Evolutionary conservation across 495 filamentous ascomycete species (phyloP).

Genomic region (Lepraria neglecta): DNA sequence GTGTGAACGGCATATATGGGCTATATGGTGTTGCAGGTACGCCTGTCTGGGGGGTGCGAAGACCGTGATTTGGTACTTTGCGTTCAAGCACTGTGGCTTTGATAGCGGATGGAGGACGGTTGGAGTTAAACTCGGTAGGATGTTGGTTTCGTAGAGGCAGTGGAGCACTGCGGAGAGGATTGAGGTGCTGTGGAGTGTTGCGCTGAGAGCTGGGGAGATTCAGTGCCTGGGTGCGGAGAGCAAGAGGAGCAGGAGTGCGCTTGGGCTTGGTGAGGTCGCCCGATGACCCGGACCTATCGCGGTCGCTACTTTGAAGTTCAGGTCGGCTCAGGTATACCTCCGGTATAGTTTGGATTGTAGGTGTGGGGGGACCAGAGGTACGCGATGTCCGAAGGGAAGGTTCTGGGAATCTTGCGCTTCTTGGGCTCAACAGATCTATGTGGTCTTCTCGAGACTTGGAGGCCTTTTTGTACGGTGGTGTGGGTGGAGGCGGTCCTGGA

Average conservation of each 20-base stretch:
- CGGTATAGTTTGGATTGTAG: constrained; percentile 24
- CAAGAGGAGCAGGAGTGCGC: constrained; percentile 24
- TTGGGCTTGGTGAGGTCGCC: constrained; percentile 22
- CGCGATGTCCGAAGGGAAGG: constrained; percentile 23
- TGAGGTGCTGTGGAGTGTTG: constrained; percentile 13
- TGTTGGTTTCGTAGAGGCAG: constrained; percentile 34
- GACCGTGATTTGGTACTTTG: constrained; percentile 39
- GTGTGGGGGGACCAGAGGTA: constrained; percentile 23
- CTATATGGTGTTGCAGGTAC: constrained; percentile 73
- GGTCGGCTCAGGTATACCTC: constrained; percentile 12
- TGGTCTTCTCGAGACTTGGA: constrained; percentile 11
- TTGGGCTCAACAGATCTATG: constrained; percentile 25
- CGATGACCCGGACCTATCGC: constrained; percentile 16
- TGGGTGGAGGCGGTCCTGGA: constrained; percentile 49
- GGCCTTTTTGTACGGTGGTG: constrained; percentile 25
- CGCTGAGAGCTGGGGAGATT: constrained; percentile 15
- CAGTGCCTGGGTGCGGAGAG: constrained; percentile 24
- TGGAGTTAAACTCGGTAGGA: constrained; percentile 31
- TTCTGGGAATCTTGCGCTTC: constrained; percentile 21
- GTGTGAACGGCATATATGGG: constrained; percentile 87
- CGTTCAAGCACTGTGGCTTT: constrained; percentile 77
- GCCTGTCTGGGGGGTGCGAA: constrained; percentile 62
- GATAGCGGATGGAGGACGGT: constrained; percentile 54
- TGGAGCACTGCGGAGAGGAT: constrained; percentile 32
- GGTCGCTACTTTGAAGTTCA: constrained; percentile 10